These are phyloP conservation scores for Phialocephala subalpina DNA, from an alignment of 2,329 filamentous ascomycete genomes.

Conservation along the genomic window DNA sequence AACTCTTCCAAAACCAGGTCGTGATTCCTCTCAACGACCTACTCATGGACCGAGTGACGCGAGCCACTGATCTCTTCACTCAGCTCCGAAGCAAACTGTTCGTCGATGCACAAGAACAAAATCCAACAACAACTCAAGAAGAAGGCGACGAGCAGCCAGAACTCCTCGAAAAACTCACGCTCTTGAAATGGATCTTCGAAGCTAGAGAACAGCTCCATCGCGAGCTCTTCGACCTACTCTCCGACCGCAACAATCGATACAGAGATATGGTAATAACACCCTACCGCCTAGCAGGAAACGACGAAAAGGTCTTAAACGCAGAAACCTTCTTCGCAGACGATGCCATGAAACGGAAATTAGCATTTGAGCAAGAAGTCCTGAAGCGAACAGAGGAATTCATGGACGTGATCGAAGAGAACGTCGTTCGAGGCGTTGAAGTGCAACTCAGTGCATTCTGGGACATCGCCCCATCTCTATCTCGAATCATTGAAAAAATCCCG, in stretches of 20 bases:
- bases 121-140: conserved; percentile 87
- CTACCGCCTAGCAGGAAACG: conserved; percentile 77
- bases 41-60: conserved; percentile 76
- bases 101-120: conserved; percentile 67
- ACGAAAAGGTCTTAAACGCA: conserved; percentile 81
- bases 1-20: conserved; percentile 82
- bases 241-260: conserved; percentile 87
- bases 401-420: conserved; percentile 82
- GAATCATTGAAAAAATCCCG: conserved; percentile 83
- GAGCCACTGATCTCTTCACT: conserved; percentile 80
- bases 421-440: conserved; percentile 86
- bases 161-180: conserved; percentile 89
- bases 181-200: conserved; percentile 97
- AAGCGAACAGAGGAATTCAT: conserved; percentile 80
- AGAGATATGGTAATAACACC: conserved; percentile 83
- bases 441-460: conserved; percentile 98
- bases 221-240: conserved; percentile 84
- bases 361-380: conserved; percentile 75
- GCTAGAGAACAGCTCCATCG: conserved; percentile 87
- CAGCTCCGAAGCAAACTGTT: conserved; percentile 77
- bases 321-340: conserved; percentile 86
- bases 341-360: conserved; percentile 72
- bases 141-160: conserved; percentile 96
- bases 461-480: conserved; percentile 83
- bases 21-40: conserved; percentile 86